Base-by-base conservation (phyloP, 495 filamentous ascomycete genomes). In the Pyrenula aspistea region DNA sequence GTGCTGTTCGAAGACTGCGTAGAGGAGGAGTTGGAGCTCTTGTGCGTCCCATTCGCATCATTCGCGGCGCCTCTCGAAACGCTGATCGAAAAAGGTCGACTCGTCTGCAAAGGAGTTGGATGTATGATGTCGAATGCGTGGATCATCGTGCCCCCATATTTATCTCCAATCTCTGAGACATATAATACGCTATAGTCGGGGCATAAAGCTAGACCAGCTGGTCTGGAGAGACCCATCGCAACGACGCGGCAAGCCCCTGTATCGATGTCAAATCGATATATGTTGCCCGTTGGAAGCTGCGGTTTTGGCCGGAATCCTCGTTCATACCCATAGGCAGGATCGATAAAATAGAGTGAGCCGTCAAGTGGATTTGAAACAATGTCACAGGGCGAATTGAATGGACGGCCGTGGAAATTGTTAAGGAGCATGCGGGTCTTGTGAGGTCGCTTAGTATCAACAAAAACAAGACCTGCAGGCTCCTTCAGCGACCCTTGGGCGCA, bases 311-410 rank as follows among this genome's bases (percentile, higher is more conserved):
- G 62, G 53, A 72, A 59, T 24, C 71, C 67, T 59, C 74, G 72
- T 24, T 70, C 62, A 54, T 62, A 72, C 56, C 69, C 75, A 61
- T 76, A 78, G 52, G 65, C 73, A 2, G 77, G 75, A 60, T 83
- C 80, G 0, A 79, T 82, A 64, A 82, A 83, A 75, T 74, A 83
- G 54, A 81, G 69, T 8, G 71, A 66, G 10, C 68, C 68, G 57
- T 77, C 72, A 10, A 52, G n/a, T 3, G 55, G 58, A 53, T 67
- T 63, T 11, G 74, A 65, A 20, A 71, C 67, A 4, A 79, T 69
- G 55, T 77, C 77, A 55, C 78, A 76, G 54, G 70, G 53, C 21
- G 69, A 75, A 60, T 74, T 77, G 63, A 77, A 77, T 1, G 66
- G 65, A 21, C 70, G 68, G 42, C 74, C 69, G 57, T 77, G 69